A percentile compares a stretch with the other conserved stretches of the same genome.
These are phyloP conservation scores for Prasinococcaceae sp. DNA, from an alignment of 139 green algal genomes.

Conservation along the genomic window DNA sequence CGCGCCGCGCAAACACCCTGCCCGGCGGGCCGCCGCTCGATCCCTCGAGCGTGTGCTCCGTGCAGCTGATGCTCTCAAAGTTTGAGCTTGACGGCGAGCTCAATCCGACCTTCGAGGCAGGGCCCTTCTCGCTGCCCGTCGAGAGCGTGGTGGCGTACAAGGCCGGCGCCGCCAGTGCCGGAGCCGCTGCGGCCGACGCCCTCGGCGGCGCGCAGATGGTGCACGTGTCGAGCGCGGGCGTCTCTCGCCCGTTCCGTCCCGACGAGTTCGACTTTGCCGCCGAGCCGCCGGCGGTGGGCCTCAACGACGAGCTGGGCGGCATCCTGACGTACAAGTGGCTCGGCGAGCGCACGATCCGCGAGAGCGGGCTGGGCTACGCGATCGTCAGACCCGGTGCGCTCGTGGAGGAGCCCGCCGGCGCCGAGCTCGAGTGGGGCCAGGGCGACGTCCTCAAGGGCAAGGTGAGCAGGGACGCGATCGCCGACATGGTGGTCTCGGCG, in stretches of 20 bases:
- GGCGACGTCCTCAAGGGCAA: constrained; percentile 67
- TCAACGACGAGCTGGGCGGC: constrained; percentile 78
- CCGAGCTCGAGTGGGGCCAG: constrained; percentile 61
- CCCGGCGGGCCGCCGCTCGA: constrained; percentile 34
- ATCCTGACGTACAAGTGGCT: constrained; percentile 72
- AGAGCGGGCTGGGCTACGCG: constrained; percentile 51
- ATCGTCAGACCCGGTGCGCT: constrained; percentile 66
- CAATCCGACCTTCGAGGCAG: constrained; percentile 67
- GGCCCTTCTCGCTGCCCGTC: constrained; percentile 54
- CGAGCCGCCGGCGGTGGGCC: constrained; percentile 69
- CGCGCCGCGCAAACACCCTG: constrained; percentile 55
- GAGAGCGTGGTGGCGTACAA: constrained; percentile 18
- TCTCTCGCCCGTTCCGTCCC: constrained; percentile 63
- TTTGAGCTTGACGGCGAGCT: constrained; percentile 85
- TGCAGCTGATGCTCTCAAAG: constrained; percentile 84
- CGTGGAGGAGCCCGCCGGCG: constrained; percentile 39
- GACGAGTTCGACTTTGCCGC: constrained; percentile 45
- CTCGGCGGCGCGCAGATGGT: constrained; percentile 24
- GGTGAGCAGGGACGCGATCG: constrained; percentile 62
- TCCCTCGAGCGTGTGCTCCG: constrained; percentile 30
- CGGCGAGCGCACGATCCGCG: constrained; percentile 59
- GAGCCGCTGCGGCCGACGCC: constrained; percentile 19
- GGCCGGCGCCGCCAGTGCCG: too few relatives aligned
- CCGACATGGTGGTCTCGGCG: constrained; percentile 56
- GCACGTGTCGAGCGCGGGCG: constrained; percentile 48